Evolutionary conservation across 2,329 filamentous ascomycete species (phyloP).

Genomic region (Venturia nashicola): DNA sequence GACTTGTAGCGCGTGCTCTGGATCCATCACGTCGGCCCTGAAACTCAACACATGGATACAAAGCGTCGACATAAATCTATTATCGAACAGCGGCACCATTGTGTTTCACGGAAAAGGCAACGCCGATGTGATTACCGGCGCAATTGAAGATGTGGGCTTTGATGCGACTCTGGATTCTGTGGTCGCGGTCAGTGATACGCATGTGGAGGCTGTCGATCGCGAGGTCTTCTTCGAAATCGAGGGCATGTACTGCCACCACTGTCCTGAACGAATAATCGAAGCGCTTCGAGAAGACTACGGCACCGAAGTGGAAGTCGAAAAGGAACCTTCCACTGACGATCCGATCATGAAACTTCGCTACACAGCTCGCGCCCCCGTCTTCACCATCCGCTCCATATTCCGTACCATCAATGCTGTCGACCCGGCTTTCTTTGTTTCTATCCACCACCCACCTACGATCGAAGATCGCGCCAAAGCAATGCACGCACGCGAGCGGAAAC

Average conservation of each 20-base stretch:
- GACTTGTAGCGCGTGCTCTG: slow-evolving; percentile 45
- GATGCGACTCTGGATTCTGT: slow-evolving; percentile 26
- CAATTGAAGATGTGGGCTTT: slow-evolving; percentile 36
- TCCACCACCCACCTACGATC: slow-evolving; percentile 70
- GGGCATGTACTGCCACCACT: slow-evolving; percentile 36
- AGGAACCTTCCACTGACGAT: slow-evolving; percentile 46
- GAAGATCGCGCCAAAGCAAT: slow-evolving; percentile 71
- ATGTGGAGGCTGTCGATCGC: slow-evolving; percentile 15
- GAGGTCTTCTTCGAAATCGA: slow-evolving; percentile 24
- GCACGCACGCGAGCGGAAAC: slow-evolving; percentile 54
- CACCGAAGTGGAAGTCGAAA: slow-evolving; percentile 38
- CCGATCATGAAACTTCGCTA: slow-evolving; percentile 64
- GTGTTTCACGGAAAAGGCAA: slow-evolving; percentile 36
- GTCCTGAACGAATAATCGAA: slow-evolving; percentile 37
- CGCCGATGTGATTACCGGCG: slow-evolving; percentile 32
- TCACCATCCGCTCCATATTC: slow-evolving; percentile 69
- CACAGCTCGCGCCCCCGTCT: slow-evolving; percentile 48
- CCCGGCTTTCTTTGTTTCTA: slow-evolving; percentile 49
- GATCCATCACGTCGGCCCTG: slow-evolving; percentile 35
- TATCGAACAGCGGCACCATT: slow-evolving; percentile 38
- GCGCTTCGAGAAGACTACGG: slow-evolving; percentile 40
- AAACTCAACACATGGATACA: slow-evolving; percentile 33
- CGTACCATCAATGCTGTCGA: slow-evolving; percentile 54
- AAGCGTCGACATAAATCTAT: slow-evolving; percentile 36
- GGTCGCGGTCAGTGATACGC: slow-evolving; percentile 12